Base-by-base conservation (phyloP, 2,329 filamentous ascomycete species). In the Periconia digitata region DNA sequence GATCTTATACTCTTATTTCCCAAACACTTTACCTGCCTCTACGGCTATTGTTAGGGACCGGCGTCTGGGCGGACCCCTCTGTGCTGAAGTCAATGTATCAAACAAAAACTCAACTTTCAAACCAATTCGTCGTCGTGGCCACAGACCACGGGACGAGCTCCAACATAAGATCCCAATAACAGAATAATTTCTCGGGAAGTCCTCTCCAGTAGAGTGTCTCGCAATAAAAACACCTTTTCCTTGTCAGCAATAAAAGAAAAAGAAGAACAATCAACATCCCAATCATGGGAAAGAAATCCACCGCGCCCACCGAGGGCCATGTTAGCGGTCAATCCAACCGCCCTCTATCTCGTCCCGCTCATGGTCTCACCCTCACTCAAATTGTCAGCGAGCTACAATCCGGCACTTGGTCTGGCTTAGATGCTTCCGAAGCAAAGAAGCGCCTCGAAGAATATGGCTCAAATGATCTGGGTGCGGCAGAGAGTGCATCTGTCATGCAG, bases 391-490 rank as follows among this genome's bases (percentile, higher is more conserved):
- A 61, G 86, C 23, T 44, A 18, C 83, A 43, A 85, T 88, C 43
- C 10, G 43, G 20, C 3, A 16, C 34, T 8, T 44, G 43, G 43
- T 84, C 80, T 52, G 83, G 78, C 63, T 74, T 90, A 36, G 81
- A 77, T 12, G 76, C 78, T 6, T 67, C 73, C 10, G 81, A 87
- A 61, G 86, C 87, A 20, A 68, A 76, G 45, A 71, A 81, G 46
- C 75, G 86, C 21, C 78, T 84, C 46, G 70, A 78, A 18, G 76
- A 80, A 49, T 84, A 86, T 64, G 85, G 86, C 43, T 75, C 71
- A 16, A 91, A 91, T 73, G 85, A 89, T 63, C 77, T 91, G 17
- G 83, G 89, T 37, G 82, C 89, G 17, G 84, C 79, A 16, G 83
- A 81, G 23, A 81, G 81, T 27, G 84, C 91, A 41, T 81, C 63